Evolutionary conservation across 345 rosid genomes (phyloP), one percentile per base, ranked within the genome.

Genomic region (Jatropha curcas): DNA sequence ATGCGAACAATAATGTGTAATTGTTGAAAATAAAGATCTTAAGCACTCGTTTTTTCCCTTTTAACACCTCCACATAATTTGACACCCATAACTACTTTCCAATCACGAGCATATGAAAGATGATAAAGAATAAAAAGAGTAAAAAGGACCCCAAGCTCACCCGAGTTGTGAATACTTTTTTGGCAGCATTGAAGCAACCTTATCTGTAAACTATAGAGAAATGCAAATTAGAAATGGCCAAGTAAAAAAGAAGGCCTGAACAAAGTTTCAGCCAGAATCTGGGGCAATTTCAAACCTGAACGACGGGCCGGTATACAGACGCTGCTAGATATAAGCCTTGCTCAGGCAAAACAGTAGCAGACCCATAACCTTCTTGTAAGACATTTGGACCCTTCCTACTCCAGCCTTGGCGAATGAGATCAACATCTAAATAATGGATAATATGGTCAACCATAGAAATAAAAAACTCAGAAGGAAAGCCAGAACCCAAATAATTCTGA

Each of bases 281-380:
- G 14, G 8, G 4, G 28, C 59, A 74, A n/a, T 58, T 60, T 70
- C 84, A 76, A 82, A 95, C 99, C 99, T 91, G 88, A 76, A 91
- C 89, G 69, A 95, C 97, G 75, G 98, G 98, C 52, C 99, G 89
- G 80, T 95, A 93, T 67, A 93, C 71, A 69, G 98, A 91, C 68
- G 99, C 99, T 22, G 94, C 97, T 56, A 95, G 89, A 84, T 95
- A 95, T 80, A 95, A 88, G 81, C 99, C 99, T 84, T 89, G 99
- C 85, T 95, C 98, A 79, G 98, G 98, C 82, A 93, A 87, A 79
- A 95, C 88, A 74, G 99, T 82, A 45, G 98, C 92, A 87, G 99
- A 89, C 22, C 99, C 99, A 81, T 93, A 95, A 74, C 97, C 97
- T 90, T 95, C 98, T 80, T 93, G 93, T 65, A 81, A 76, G 39